phyloP scores from a whole-genome alignment of 352 stramenopile species.

The Phytophthora ramorum region DNA sequence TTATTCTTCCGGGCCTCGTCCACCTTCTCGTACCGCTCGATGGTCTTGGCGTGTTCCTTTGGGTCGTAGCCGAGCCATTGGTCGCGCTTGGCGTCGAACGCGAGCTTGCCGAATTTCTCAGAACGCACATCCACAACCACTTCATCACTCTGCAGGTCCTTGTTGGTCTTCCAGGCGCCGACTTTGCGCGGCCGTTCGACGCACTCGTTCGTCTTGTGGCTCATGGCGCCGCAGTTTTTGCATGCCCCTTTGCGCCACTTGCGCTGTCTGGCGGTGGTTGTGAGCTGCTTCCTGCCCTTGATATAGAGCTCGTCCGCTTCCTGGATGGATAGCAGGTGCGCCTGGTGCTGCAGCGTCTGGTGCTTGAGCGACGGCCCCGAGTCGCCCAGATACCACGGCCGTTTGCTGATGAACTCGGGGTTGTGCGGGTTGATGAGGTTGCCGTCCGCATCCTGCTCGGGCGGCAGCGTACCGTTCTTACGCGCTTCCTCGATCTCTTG shows the following conservation, averaged over 20 bases:
- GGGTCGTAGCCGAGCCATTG: slow-evolving; percentile 96
- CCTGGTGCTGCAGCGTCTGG: slow-evolving; percentile 93
- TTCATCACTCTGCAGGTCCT: slow-evolving; percentile 89
- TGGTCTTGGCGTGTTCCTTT: slow-evolving; percentile 80
- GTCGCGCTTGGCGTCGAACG: slow-evolving; percentile 98
- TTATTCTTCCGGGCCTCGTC: slow-evolving; percentile 81
- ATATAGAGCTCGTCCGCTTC: slow-evolving; percentile 88
- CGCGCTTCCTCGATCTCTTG: slow-evolving; percentile 90
- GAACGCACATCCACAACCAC: slow-evolving; percentile 87
- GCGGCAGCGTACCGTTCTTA: slow-evolving; percentile 88
- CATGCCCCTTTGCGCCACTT: slow-evolving; percentile 93
- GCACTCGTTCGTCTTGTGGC: slow-evolving; percentile 93
- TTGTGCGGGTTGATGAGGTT: slow-evolving; percentile 99
- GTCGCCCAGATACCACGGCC: slow-evolving; percentile 98
- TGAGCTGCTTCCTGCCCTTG: slow-evolving; percentile 41
- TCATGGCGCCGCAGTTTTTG: slow-evolving; percentile 95
- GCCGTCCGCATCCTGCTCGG: slow-evolving; percentile 90
- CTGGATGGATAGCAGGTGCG: slow-evolving; percentile 91
- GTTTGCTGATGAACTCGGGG: slow-evolving; percentile 99
- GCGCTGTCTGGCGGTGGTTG: slow-evolving; percentile 27
- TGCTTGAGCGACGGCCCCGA: slow-evolving; percentile 95
- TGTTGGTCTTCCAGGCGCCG: slow-evolving; percentile 93
- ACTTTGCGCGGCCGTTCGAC: slow-evolving; percentile 93
- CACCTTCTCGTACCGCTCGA: slow-evolving; percentile 86
- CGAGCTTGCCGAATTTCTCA: slow-evolving; percentile 93